phyloP scores from a whole-genome alignment of 192 early-diverging fungal species.

The Linnemannia hyalina region DNA sequence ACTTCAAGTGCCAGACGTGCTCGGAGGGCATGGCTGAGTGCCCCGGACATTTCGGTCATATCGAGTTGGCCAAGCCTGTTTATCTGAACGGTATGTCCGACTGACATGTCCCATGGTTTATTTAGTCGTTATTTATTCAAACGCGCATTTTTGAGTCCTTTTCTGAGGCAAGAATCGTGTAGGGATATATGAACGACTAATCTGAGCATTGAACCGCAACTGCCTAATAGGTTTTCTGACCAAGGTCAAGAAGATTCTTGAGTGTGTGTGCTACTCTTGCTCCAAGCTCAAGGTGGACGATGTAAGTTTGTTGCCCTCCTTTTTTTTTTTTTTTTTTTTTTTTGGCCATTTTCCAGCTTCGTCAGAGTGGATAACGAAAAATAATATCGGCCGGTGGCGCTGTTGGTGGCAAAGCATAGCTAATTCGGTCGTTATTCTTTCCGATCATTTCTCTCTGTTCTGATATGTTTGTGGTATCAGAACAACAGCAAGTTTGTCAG shows the following conservation, averaged over 20 bases:
- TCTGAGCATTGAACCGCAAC: not conserved
- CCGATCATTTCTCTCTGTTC: not conserved
- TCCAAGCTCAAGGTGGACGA: constrained; percentile 92
- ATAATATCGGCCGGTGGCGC: not conserved
- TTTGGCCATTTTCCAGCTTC: not conserved
- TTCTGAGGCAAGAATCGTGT: not conserved
- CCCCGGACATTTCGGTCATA: constrained; percentile 98
- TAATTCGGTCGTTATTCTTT: not conserved
- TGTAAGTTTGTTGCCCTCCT: constrained; percentile 52
- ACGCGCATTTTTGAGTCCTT: not conserved
- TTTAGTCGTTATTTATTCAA: not conserved
- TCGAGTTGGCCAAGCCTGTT: constrained; percentile 95
- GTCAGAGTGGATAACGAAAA: not conserved
- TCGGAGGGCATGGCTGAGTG: constrained; percentile 95
- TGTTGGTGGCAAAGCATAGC: not conserved
- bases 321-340: not conserved
- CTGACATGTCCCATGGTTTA: not conserved
- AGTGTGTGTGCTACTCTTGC: constrained; percentile 96
- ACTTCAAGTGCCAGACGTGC: constrained; percentile 98
- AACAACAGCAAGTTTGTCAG: constrained; percentile 76
- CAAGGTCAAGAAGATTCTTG: constrained; percentile 97
- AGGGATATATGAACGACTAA: constrained; percentile 1
- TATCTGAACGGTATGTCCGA: constrained; percentile 84
- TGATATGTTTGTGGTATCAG: constrained; percentile 40
- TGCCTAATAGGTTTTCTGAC: constrained; percentile 81